A percentile compares a stretch with the other conserved stretches of the same genome.
Conservation (phyloP, 768 basidiomycete species). For the Suillus paluster region DNA sequence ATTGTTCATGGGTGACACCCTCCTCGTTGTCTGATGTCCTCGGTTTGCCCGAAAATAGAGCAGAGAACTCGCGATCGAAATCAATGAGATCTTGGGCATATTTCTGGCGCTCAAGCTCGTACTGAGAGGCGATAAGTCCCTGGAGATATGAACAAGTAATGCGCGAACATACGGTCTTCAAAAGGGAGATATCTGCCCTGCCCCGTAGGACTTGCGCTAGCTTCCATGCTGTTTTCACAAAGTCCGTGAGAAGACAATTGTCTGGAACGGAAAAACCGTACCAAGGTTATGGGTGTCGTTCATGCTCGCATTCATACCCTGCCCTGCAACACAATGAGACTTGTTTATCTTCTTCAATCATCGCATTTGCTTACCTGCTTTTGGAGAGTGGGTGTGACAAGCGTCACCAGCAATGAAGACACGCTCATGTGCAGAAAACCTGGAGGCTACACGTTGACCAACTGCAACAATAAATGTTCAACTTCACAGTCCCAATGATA, state of each 20-base stretch:
- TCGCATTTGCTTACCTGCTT: slow-evolving; percentile 49
- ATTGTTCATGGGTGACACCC: slow-evolving; percentile 40
- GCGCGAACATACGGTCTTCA: slow-evolving; percentile 43
- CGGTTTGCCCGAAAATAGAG: slow-evolving; percentile 72
- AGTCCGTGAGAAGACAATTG: neutral
- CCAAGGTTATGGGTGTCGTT: slow-evolving; percentile 75
- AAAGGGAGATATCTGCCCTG: slow-evolving; percentile 40
- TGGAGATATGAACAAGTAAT: neutral
- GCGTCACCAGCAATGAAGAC: slow-evolving; percentile 82
- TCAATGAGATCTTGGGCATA: slow-evolving; percentile 75
- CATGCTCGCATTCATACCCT: slow-evolving; percentile 82
- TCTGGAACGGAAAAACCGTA: slow-evolving; percentile 19
- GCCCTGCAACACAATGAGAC: slow-evolving; percentile 44
- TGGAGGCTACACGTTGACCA: slow-evolving; percentile 74
- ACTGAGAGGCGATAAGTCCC: slow-evolving; percentile 42
- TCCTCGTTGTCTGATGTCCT: slow-evolving; percentile 45
- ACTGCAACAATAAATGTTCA: slow-evolving; percentile 41
- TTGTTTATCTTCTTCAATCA: neutral
- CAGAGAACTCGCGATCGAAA: slow-evolving; percentile 69
- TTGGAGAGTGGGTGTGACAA: slow-evolving; percentile 71
- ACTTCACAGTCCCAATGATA: neutral
- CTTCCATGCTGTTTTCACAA: slow-evolving; percentile 47
- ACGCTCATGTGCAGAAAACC: slow-evolving; percentile 61
- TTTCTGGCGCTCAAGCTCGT: slow-evolving; percentile 67
- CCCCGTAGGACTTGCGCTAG: slow-evolving; percentile 49